Evolutionary conservation across 129 eudicot species (phyloP).

Genomic region (Ambrosia trifida): DNA sequence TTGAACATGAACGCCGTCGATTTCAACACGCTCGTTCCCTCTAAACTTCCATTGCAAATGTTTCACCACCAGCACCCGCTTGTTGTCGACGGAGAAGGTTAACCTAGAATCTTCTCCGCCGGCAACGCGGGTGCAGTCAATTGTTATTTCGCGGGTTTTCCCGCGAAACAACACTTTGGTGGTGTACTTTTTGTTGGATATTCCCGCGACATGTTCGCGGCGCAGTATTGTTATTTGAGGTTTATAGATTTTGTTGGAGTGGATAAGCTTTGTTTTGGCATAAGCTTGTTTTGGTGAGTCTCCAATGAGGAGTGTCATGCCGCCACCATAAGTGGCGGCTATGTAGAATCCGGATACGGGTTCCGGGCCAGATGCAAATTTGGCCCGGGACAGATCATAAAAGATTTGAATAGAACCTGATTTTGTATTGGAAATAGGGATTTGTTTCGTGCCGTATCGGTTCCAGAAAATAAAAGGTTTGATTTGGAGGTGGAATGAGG

Average conservation of each 20-base stretch:
- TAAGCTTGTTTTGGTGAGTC: constrained; percentile 50
- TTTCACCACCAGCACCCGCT: constrained; percentile 54
- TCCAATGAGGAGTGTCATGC: constrained; percentile 53
- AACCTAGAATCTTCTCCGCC: constrained; percentile 49
- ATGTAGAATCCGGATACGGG: constrained; percentile 70
- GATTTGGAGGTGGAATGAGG: constrained; percentile 52
- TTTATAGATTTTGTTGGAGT: constrained; percentile 11
- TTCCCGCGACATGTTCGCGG: constrained; percentile 63
- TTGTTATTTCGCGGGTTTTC: constrained; percentile 37
- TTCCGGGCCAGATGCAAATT: constrained; percentile 65
- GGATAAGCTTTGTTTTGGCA: constrained; percentile 25
- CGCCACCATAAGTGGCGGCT: constrained; percentile 44
- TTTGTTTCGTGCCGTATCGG: constrained; percentile 53
- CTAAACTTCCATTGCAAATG: constrained; percentile 80
- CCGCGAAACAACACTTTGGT: constrained; percentile 54
- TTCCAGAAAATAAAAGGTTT: constrained; percentile 67
- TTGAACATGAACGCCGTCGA: constrained; percentile 55
- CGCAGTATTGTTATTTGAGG: constrained; percentile 46
- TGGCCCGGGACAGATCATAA: constrained; percentile 64
- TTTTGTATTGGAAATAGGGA: constrained; percentile 18
- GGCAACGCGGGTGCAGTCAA: constrained; percentile 47
- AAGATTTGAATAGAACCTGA: constrained; percentile 26
- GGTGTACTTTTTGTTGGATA: constrained; percentile 38
- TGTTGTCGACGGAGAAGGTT: constrained; percentile 43
- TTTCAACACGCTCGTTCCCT: constrained; percentile 62